Conservation (phyloP, 805 yeast species). For the Monosporozyma unispora region DNA sequence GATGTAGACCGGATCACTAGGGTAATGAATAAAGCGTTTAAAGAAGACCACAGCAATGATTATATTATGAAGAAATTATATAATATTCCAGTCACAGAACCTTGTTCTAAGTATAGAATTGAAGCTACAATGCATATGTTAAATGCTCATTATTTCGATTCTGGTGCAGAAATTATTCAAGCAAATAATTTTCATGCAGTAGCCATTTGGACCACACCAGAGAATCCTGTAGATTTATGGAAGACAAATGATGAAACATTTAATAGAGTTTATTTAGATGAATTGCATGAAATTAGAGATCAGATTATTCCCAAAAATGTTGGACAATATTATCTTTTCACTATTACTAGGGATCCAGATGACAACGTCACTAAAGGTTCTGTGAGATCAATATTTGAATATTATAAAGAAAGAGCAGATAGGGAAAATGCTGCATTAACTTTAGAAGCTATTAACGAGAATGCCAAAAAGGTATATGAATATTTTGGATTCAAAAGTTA, state of each 20-base stretch:
- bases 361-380: conserved; percentile 26
- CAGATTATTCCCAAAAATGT: conserved; percentile 22
- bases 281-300: conserved; percentile 14
- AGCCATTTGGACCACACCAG: conserved; percentile 27
- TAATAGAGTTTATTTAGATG: conserved; percentile 25
- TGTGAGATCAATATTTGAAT: conserved; percentile 26
- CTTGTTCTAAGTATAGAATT: conserved; percentile 17
- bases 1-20: neutral
- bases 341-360: conserved; percentile 26
- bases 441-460: conserved; percentile 27
- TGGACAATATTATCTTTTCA: conserved; percentile 26
- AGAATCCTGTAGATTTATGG: conserved; percentile 16
- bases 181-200: conserved; percentile 29
- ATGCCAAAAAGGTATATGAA: conserved; percentile 28
- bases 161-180: conserved; percentile 29
- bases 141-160: conserved; percentile 19
- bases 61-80: conserved; percentile 26
- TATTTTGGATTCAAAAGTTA: conserved; percentile 28
- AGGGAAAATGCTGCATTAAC: conserved; percentile 23
- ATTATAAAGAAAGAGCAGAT: conserved; percentile 25
- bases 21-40: conserved; percentile 21
- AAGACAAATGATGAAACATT: conserved; percentile 13
- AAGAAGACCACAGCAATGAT: conserved; percentile 20
- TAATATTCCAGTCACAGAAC: conserved; percentile 17
- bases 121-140: conserved; percentile 21